Evolutionary conservation across 257 asterid genomes (phyloP), one percentile per base, ranked within the genome.

Genomic region (Solanum chilense): DNA sequence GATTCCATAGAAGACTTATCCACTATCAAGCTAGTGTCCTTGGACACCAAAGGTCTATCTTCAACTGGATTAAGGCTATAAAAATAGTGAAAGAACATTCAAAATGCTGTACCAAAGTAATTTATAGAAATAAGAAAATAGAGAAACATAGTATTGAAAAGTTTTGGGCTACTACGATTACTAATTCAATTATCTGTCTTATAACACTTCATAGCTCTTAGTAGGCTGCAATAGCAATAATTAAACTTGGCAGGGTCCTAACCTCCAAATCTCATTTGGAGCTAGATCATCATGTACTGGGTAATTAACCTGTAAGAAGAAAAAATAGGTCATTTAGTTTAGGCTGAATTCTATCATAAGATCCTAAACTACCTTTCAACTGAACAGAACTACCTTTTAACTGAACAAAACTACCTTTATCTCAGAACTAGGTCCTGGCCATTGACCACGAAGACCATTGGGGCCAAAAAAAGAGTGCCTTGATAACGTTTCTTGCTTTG

Each of bases 401-500:
- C 42, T 29, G 64, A 85, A 45, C 58, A 82, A 75, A 66, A 83
- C 86, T 83, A 96, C 99, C 99, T 96, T 95, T 87, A 92, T 84
- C 90, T 92, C 98, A 83, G 96, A 78, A 84, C 91, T 90, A 71
- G 98, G 96, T 88, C 94, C 95, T 66, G 80, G 88, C 98, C 98
- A 93, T 86, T 93, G 97, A 90, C 97, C 97, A 88, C 86, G 96
- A 88, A 97, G 99, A 90, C 98, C 98, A 91, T 90, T 94, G 73
- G 98, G 97, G 83, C 98, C 98, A 80, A 97, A 91, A 74, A 97
- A 52, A 16, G 99, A 94, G 95, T 95, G 98, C 84, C 98, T 94
- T 71, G 99, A 95, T 89, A 95, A 89, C 33, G 99, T 95, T 90
- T 97, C 99, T 91, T 94, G 94, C 93, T 94, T 95, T 86, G 98